phyloP scores from a whole-genome alignment of 805 yeast genomes.

The Cyberlindnera suaveolens region DNA sequence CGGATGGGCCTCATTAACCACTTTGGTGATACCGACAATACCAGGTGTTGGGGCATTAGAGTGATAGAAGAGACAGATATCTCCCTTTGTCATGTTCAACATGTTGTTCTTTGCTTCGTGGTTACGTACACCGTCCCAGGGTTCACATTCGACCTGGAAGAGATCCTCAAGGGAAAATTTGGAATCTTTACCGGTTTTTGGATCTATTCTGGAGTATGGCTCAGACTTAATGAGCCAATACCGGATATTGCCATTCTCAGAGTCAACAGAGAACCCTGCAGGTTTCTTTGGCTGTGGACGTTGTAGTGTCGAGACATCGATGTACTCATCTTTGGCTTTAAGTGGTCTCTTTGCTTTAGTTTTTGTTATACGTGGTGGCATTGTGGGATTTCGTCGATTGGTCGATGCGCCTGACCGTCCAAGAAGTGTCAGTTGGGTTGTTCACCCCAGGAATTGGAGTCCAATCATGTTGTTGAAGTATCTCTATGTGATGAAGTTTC shows the following conservation, averaged over 20 bases:
- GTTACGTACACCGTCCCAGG: constrained; percentile 61
- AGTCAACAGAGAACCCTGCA: constrained; percentile 26
- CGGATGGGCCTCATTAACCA: constrained; percentile 30
- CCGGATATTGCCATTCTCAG: constrained; percentile 22
- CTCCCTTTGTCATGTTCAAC: constrained; percentile 41
- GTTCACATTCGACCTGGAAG: constrained; percentile 30
- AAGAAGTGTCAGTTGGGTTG: too few relatives aligned
- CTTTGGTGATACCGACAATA: constrained; percentile 43
- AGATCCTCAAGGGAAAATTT: constrained; percentile 41
- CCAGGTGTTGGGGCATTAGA: constrained; percentile 52
- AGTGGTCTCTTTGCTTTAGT: neutral
- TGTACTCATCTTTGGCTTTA: neutral
- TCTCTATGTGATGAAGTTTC: too few relatives aligned
- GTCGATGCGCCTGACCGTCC: too few relatives aligned
- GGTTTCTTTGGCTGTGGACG: constrained; percentile 29
- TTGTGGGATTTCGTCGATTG: neutral
- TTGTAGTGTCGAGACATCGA: neutral
- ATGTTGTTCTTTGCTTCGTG: constrained; percentile 50
- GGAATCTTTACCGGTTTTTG: constrained; percentile 41
- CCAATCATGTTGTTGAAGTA: too few relatives aligned
- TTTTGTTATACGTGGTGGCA: constrained; percentile 1
- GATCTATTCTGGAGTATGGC: constrained; percentile 42
- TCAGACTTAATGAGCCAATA: constrained; percentile 56
- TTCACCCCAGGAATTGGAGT: too few relatives aligned
- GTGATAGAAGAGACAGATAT: constrained; percentile 46